A percentile compares a stretch with the other conserved stretches of the same genome.
Conservation (phyloP, 352 stramenopile genomes). For the Phytopythium oedochilum region DNA sequence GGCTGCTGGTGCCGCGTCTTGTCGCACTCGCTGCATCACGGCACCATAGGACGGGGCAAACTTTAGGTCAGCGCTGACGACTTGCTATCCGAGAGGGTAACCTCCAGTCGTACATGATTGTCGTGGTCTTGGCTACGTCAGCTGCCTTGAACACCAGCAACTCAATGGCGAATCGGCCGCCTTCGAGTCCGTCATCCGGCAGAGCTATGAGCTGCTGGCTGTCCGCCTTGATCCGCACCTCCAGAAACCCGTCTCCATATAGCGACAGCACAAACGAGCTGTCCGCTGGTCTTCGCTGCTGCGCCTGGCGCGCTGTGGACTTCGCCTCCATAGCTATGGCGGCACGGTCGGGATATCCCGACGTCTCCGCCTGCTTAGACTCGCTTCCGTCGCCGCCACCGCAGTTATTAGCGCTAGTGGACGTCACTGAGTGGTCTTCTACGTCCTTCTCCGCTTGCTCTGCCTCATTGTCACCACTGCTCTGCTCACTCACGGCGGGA, state of each 20-base stretch:
- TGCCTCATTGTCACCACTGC: background rate
- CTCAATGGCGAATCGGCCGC: conserved; percentile 23
- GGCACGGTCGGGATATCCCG: background rate
- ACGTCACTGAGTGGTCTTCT: background rate
- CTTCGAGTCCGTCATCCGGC: conserved; percentile 3
- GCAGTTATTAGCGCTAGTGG: background rate
- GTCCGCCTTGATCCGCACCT: conserved; percentile 14
- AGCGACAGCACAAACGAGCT: conserved; percentile 24
- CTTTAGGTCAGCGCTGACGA: too few relatives aligned
- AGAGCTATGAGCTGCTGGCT: background rate
- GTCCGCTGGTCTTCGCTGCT: background rate
- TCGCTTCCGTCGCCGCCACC: background rate
- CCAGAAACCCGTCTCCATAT: conserved; percentile 49
- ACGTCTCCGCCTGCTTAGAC: background rate
- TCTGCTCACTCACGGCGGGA: background rate
- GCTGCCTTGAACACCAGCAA: conserved; percentile 47
- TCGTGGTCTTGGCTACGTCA: conserved; percentile 22
- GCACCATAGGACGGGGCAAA: too few relatives aligned
- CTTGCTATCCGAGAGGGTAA: too few relatives aligned
- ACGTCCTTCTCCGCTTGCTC: background rate
- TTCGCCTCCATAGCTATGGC: background rate
- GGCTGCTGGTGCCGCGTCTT: conserved; percentile 42
- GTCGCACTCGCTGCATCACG: conserved; percentile 19
- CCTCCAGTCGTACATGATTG: conserved; percentile 15
- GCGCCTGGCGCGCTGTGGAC: background rate